These are phyloP conservation scores for Furcasterigmium sp. DNA, from an alignment of 2,329 filamentous ascomycete genomes.

Conservation along the genomic window DNA sequence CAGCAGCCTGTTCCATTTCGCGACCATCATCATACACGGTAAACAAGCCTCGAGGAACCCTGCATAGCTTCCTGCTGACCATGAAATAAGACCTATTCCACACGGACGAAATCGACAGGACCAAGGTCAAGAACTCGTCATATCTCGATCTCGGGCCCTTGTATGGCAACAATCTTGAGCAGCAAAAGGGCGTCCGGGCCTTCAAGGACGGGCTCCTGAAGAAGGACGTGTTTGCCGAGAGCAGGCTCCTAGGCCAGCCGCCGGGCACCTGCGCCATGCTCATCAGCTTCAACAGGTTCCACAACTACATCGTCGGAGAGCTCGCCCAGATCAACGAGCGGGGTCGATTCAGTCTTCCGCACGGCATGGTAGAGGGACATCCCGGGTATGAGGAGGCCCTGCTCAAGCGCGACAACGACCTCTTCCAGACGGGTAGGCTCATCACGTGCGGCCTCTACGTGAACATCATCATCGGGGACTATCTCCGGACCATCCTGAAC, in stretches of 20 bases:
- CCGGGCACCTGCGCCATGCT: slow-evolving; percentile 63
- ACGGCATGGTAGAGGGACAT: neutral
- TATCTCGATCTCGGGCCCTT: slow-evolving; percentile 71
- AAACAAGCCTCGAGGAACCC: no score
- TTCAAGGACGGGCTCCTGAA: slow-evolving; percentile 64
- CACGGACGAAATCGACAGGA: slow-evolving; percentile 52
- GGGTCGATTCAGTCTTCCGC: slow-evolving; percentile 9
- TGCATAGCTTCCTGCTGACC: no score
- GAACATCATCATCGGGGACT: slow-evolving; percentile 54
- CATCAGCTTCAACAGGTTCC: slow-evolving; percentile 65
- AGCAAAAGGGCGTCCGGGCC: slow-evolving; percentile 59
- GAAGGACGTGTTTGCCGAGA: slow-evolving; percentile 61
- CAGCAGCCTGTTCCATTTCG: slow-evolving; percentile 40
- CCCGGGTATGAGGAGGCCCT: slow-evolving; percentile 24
- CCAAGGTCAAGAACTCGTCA: slow-evolving; percentile 63
- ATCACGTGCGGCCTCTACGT: slow-evolving; percentile 50
- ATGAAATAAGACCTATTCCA: slow-evolving; percentile 34
- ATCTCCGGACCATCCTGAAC: slow-evolving; percentile 56
- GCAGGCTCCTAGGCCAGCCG: slow-evolving; percentile 60
- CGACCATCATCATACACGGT: slow-evolving; percentile 22
- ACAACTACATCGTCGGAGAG: slow-evolving; percentile 62
- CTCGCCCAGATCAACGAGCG: slow-evolving; percentile 35
- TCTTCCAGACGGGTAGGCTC: slow-evolving; percentile 52
- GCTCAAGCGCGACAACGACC: slow-evolving; percentile 41
- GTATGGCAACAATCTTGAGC: slow-evolving; percentile 61